Evolutionary conservation across 169 alveolate species (phyloP).

Genomic region (Plasmodium malariae): DNA sequence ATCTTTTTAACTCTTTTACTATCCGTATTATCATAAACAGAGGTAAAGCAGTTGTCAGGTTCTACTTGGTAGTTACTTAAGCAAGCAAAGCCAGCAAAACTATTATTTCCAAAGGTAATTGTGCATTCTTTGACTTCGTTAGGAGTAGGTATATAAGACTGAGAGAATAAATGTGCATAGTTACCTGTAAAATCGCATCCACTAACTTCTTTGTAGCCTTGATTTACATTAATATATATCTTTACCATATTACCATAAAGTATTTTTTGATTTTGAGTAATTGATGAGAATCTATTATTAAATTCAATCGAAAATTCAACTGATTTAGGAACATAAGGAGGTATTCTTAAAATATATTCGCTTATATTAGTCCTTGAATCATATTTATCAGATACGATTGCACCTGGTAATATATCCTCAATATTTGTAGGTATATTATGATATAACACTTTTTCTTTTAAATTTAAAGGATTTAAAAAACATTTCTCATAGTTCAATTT

Average conservation of each 20-base stretch:
- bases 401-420: conserved; percentile 52
- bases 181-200: conserved; percentile 74
- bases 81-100: conserved; percentile 70
- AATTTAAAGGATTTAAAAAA: conserved; percentile 27
- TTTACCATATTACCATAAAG: conserved; percentile 19
- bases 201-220: conserved; percentile 40
- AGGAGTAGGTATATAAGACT: neutral
- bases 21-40: conserved; percentile 34
- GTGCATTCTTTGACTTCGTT: conserved; percentile 19
- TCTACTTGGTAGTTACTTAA: conserved; percentile 8
- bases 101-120: conserved; percentile 20
- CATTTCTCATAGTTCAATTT: conserved; percentile 9
- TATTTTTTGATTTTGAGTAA: neutral
- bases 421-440: conserved; percentile 25
- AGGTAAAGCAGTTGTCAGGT: conserved; percentile 40
- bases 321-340: conserved; percentile 43
- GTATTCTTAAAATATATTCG: conserved; percentile 45
- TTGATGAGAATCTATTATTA: conserved; percentile 5
- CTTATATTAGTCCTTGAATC: conserved; percentile 27
- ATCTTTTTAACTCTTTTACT: conserved; percentile 20
- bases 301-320: conserved; percentile 37
- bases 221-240: conserved; percentile 7
- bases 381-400: conserved; percentile 7
- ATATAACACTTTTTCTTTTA: conserved; percentile 56
- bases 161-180: conserved; percentile 26